Percentiles rank a stretch among this genome's conserved stretches.
These are phyloP conservation scores for Schwanniomyces yamadae DNA, from an alignment of 805 yeast genomes.

Conservation along the genomic window DNA sequence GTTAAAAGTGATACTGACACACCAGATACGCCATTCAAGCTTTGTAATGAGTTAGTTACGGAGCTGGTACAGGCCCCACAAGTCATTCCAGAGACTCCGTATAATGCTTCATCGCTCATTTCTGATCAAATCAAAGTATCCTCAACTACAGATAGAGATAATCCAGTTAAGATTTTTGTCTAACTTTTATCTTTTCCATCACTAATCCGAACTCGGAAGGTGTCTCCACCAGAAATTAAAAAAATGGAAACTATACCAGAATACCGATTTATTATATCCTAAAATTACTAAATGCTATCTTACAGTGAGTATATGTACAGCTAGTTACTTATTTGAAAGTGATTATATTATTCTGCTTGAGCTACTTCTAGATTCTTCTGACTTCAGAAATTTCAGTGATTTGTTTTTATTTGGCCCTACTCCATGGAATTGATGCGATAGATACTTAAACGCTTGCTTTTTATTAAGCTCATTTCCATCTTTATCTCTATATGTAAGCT, in stretches of 20 bases:
- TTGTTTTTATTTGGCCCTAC: conserved; percentile 24
- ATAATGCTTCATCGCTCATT: conserved; percentile 9
- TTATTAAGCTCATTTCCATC: conserved; percentile 56
- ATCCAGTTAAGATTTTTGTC: too few relatives aligned
- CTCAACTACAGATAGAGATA: too few relatives aligned
- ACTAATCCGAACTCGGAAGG: conserved; percentile 8
- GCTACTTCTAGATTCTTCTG: not conserved
- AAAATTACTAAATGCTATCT: too few relatives aligned
- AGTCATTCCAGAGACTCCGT: conserved; percentile 39
- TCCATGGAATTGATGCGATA: conserved; percentile 81
- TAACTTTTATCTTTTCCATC: conserved; percentile 14
- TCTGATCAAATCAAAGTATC: too few relatives aligned
- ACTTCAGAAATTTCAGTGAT: too few relatives aligned
- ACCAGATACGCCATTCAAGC: conserved; percentile 19
- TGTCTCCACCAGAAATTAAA: too few relatives aligned
- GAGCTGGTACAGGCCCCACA: conserved; percentile 45
- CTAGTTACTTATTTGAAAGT: too few relatives aligned
- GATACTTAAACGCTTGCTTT: conserved; percentile 73
- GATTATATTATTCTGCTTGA: too few relatives aligned
- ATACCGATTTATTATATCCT: too few relatives aligned
- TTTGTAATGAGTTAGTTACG: conserved; percentile 31
- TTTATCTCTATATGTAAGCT: conserved; percentile 61
- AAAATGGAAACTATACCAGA: too few relatives aligned
- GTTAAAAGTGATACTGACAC: conserved; percentile 38
- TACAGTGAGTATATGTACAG: too few relatives aligned